Base-by-base conservation (phyloP, 352 stramenopile genomes). In the Phytophthora boehmeriae region DNA sequence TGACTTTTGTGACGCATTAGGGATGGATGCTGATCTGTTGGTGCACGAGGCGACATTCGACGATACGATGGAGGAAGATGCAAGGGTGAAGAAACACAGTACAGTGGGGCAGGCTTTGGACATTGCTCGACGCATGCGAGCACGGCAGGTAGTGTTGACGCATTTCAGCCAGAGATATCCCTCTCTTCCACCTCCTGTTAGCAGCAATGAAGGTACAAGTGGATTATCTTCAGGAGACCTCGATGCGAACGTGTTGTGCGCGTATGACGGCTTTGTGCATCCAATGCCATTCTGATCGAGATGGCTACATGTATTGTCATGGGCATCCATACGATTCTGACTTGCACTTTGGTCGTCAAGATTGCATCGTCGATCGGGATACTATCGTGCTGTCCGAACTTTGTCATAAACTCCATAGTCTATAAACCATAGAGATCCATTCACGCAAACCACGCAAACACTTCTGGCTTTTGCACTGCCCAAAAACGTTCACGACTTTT, bases 21-120 rank as follows among this genome's bases (percentile, higher is more conserved):
- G 68, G 1, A 75, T 80, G 54, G 61, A 70, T n/a, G 78, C 72
- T 58, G 76, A 76, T 65, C 48, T 99, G 43, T 73, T 99, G 13
- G 97, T 99, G 63, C 97, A 99, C 60, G 96, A 99, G 78, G 96
- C 97, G 35, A 99, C 97, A 2, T 99, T 99, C 66, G 96, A 98
- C 30, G 91, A 99, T 80, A 85, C 86, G 46, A 98, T 98, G 90
- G 76, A 93, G 59, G 78, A 96, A 8, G 94, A 99, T 55, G 97
- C 97, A 0, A 58, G 83, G 9, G 75, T 87, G 46, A 99, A 99
- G 76, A 86, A 88, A 28, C 97, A 99, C 79, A 97, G 78, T 38
- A 99, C 97, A 0, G 88, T 98, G 13, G 75, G 83, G 6, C 90
- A 99, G 60, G 96, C 96, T 0, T 66, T 98, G 10, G 59, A 78